phyloP scores from a whole-genome alignment of 1,284 basidiomycete species.

The Ceratobasidium sp. region DNA sequence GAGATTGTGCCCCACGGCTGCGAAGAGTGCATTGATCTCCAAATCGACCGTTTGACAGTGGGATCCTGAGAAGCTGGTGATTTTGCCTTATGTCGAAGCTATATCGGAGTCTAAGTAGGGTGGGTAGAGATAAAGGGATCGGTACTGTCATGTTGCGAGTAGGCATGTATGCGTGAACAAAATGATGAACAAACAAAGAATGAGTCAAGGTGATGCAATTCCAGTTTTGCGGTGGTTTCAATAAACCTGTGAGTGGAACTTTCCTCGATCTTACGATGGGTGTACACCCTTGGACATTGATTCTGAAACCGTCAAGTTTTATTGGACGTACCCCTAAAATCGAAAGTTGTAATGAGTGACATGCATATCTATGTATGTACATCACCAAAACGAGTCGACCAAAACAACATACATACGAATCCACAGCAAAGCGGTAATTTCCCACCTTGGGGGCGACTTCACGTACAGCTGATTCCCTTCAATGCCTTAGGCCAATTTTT shows the following conservation, averaged over 20 bases:
- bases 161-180: no score
- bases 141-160: no score
- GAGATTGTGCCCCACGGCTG: background rate
- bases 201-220: no score
- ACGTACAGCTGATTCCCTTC: background rate
- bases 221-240: no score
- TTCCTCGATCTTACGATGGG: no score
- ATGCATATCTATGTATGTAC: constrained; percentile 10
- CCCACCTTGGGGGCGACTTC: background rate
- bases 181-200: no score
- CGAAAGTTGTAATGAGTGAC: background rate
- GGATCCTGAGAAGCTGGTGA: constrained; percentile 41
- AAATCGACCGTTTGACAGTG: constrained; percentile 27
- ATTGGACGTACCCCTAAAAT: background rate
- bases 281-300: no score
- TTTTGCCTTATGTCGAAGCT: constrained; percentile 37
- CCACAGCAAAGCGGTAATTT: background rate
- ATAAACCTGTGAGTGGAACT: no score
- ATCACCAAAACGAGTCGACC: background rate
- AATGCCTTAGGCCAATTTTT: constrained; percentile 19
- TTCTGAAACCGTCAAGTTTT: no score
- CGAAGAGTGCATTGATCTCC: background rate
- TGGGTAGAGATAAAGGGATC: no score
- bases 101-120: background rate
- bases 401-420: constrained; percentile 9